Evolutionary conservation across 768 basidiomycete genomes (phyloP).

Genomic region (Trametes cinnabarina): DNA sequence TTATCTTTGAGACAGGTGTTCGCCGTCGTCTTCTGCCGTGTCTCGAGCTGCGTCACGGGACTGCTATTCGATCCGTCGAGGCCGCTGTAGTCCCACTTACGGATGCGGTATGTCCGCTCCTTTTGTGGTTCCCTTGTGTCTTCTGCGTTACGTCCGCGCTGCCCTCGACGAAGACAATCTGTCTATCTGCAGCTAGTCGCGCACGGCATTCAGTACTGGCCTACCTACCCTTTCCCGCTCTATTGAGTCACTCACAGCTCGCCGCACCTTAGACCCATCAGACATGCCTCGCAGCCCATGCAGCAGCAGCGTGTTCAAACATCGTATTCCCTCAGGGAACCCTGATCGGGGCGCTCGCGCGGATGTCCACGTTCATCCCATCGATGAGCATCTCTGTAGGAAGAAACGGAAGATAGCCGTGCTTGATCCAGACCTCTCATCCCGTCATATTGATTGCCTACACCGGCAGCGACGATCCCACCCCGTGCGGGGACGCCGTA

Average conservation of each 20-base stretch:
- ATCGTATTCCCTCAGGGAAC: neutral
- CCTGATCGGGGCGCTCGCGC: neutral
- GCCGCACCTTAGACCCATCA: no score
- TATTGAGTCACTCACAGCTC: neutral
- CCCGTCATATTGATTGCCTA: constrained; percentile 7
- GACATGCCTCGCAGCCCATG: neutral
- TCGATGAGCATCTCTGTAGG: neutral
- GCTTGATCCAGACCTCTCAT: constrained; percentile 6
- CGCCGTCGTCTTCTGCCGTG: neutral
- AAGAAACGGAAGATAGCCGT: constrained; percentile 14
- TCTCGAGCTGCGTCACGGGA: neutral
- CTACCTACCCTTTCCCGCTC: constrained; percentile 4
- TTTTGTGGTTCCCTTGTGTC: neutral
- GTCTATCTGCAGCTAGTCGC: constrained; percentile 6
- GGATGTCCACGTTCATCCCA: neutral
- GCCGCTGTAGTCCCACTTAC: neutral
- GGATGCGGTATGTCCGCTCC: neutral
- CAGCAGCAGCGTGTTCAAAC: neutral
- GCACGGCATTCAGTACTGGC: constrained; percentile 3
- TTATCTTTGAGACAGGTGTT: neutral
- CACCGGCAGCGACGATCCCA: constrained; percentile 14
- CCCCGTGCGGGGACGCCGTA: neutral
- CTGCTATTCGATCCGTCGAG: neutral
- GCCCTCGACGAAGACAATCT: neutral
- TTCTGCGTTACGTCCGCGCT: constrained; percentile 6